phyloP scores from a whole-genome alignment of 2,329 filamentous ascomycete genomes.

The Fusarium marasasianum region DNA sequence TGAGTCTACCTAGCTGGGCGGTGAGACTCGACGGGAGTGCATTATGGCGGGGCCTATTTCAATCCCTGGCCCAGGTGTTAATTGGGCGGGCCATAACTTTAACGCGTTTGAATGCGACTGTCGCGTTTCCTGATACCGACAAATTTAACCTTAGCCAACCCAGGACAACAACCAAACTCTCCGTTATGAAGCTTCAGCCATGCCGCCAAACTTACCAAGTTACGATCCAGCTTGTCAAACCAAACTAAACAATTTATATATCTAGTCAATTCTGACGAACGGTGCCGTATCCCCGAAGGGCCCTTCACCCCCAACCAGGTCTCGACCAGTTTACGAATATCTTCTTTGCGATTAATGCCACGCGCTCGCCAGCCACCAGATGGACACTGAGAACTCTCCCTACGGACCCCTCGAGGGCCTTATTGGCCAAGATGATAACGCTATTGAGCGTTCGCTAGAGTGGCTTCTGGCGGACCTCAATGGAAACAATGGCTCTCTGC shows the following conservation, averaged over 20 bases:
- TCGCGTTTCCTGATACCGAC: constrained; percentile 33
- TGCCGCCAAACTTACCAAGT: not conserved
- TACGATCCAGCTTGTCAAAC: not conserved
- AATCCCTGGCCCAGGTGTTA: constrained; percentile 4
- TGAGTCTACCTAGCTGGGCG: not conserved
- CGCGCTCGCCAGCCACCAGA: constrained; percentile 9
- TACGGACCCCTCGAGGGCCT: constrained; percentile 8
- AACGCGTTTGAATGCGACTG: constrained; percentile 32
- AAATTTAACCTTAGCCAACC: constrained; percentile 5
- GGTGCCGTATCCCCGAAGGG: not conserved
- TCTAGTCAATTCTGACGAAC: not conserved
- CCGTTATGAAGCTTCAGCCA: constrained; percentile 1
- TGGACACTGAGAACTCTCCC: constrained; percentile 24
- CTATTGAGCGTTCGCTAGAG: constrained; percentile 14
- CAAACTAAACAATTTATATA: not conserved
- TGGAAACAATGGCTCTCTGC: not conserved
- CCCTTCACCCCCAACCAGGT: not conserved
- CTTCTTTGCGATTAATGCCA: not conserved
- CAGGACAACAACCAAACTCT: not conserved
- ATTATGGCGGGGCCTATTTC: not conserved
- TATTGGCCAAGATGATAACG: not conserved
- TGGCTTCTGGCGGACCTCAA: constrained; percentile 6
- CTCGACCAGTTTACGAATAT: not conserved
- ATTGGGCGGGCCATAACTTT: constrained; percentile 20
- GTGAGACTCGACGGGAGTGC: constrained; percentile 21